Evolutionary conservation across 805 yeast genomes (phyloP).

Genomic region (Priceomyces castillae): DNA sequence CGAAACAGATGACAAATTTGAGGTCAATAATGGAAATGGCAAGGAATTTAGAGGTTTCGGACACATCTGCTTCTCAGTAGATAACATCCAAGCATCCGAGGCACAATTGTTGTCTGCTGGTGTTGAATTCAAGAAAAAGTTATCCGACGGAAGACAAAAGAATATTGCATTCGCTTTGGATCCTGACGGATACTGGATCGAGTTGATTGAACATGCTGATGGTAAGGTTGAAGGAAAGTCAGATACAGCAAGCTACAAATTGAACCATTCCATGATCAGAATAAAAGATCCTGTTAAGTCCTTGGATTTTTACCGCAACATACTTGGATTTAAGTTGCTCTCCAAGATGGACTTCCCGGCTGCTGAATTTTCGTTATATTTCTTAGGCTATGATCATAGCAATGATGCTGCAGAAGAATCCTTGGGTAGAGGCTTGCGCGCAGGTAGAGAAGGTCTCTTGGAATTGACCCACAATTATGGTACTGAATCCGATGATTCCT

Average conservation of each 20-base stretch:
- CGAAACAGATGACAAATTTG: slow-evolving; percentile 54
- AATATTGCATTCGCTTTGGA: slow-evolving; percentile 93
- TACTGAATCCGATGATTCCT: slow-evolving; percentile 73
- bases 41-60: slow-evolving; percentile 91
- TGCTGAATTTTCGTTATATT: slow-evolving; percentile 84
- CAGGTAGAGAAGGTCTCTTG: slow-evolving; percentile 62
- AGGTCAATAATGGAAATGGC: slow-evolving; percentile 75
- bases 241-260: slow-evolving; percentile 41
- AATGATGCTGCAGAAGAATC: slow-evolving; percentile 41
- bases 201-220: slow-evolving; percentile 62
- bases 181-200: slow-evolving; percentile 97
- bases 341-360: slow-evolving; percentile 53
- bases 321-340: slow-evolving; percentile 76
- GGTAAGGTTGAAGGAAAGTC: slow-evolving; percentile 41
- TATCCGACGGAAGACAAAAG: slow-evolving; percentile 87
- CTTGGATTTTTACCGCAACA: slow-evolving; percentile 72
- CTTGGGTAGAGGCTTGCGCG: slow-evolving; percentile 26
- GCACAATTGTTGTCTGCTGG: slow-evolving; percentile 54
- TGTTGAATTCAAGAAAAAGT: slow-evolving; percentile 76
- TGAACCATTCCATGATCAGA: slow-evolving; percentile 92
- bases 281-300: slow-evolving; percentile 80
- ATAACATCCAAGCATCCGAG: slow-evolving; percentile 67
- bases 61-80: slow-evolving; percentile 85
- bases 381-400: slow-evolving; percentile 68
- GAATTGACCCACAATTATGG: slow-evolving; percentile 97